Evolutionary conservation across 2,329 filamentous ascomycete genomes (phyloP).

Genomic region (Colletotrichum phormii): DNA sequence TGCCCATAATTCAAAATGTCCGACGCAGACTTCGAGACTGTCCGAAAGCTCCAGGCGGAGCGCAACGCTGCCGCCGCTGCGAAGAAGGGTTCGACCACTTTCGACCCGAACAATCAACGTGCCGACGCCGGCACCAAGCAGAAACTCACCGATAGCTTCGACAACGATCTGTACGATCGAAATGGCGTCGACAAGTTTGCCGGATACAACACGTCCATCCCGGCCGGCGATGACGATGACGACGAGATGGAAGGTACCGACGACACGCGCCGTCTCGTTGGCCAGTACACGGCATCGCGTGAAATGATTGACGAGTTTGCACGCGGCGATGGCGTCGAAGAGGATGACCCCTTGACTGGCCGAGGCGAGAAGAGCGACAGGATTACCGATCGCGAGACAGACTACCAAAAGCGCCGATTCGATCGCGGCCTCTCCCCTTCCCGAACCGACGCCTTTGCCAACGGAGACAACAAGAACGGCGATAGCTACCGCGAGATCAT

Average conservation of each 20-base stretch:
- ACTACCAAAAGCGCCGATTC: conserved; percentile 96
- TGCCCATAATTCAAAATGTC: conserved; percentile 65
- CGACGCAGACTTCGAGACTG: conserved; percentile 87
- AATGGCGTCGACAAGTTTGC: conserved; percentile 83
- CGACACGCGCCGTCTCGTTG: conserved; percentile 82
- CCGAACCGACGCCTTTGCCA: conserved; percentile 86
- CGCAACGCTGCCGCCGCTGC: conserved; percentile 83
- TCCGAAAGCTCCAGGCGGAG: conserved; percentile 91
- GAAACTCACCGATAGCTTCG: conserved; percentile 89
- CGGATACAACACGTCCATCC: conserved; percentile 92
- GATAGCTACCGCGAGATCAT: conserved; percentile 91
- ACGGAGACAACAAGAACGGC: conserved; percentile 77
- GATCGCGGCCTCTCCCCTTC: conserved; percentile 89
- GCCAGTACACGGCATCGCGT: conserved; percentile 94
- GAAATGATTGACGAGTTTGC: conserved; percentile 96
- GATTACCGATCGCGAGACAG: conserved; percentile 92
- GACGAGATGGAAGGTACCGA: conserved; percentile 81
- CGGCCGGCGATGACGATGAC: conserved; percentile 81
- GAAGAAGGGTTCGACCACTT: conserved; percentile 85
- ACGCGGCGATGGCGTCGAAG: conserved; percentile 84
- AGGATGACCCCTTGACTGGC: conserved; percentile 88
- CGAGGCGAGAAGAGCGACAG: conserved; percentile 88
- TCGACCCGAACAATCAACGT: conserved; percentile 84
- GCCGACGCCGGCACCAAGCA: conserved; percentile 88
- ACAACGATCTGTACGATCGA: conserved; percentile 87